Evolutionary conservation across 805 yeast genomes (phyloP), one percentile per base, ranked within the genome.

Genomic region (Priceomyces melissophilus): DNA sequence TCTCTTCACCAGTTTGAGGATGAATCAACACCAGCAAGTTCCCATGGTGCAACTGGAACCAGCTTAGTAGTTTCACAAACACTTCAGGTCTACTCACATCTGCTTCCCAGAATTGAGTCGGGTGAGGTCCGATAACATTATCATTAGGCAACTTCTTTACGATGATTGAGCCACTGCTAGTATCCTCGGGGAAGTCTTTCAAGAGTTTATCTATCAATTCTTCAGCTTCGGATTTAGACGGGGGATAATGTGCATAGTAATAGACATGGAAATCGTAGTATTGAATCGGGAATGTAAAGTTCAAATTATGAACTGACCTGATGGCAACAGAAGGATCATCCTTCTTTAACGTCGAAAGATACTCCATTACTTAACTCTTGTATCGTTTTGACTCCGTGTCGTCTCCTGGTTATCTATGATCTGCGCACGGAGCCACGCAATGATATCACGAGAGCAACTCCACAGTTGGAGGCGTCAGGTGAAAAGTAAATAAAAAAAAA

Each of bases 231-330:
- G 31, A 28, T 3, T 35, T 32, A 7, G 58, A 50, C 13, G 33
- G 28, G n/a, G 35, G 28, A 15, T 48, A 49, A 32, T 45, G 51
- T 10, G 57, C 61, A 32, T 47, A 52, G 45, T 60, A 61, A 48
- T 61, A 61, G 8, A 61, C 54, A 43, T 61, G 67, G 44, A 61
- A 61, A 39, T 61, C 67, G 43, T 60, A 61, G 43, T 54, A 61
- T 40, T 59, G 50, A 16, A 61, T 52, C 3, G 66, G 65, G 32
- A 47, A 40, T 2, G 50, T 43, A 39, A 39, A 61, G 10, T 44
- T 38, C 11, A 61, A 45, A 6, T 54, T 57, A 10, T 41, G 31
- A 3, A 41, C 37, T 9, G 59, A 51, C 7, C 36, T 55, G 13
- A 48, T 46, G 20, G 65, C 58, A 5, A 44, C 42, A 7, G 43